Percentiles rank a stretch among this genome's conserved stretches.
phyloP scores from a whole-genome alignment of 202 grass and related monocot genomes.

The Tripidium arundinaceum region DNA sequence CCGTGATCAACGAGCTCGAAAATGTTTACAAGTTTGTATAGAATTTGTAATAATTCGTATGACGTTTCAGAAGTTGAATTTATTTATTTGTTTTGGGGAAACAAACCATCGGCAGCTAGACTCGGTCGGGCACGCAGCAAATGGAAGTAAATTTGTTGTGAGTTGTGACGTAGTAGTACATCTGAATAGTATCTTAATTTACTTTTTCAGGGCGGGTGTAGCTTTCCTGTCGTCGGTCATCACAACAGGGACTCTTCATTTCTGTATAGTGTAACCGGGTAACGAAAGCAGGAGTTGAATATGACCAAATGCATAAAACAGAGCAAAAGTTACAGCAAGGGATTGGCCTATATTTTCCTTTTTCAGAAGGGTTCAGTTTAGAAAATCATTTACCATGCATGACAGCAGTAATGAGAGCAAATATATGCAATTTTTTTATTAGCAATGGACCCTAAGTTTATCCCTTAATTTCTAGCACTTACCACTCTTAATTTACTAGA shows the following conservation, averaged over 20 bases:
- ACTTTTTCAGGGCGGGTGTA: not conserved
- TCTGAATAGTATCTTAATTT: not conserved
- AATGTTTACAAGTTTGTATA: not conserved
- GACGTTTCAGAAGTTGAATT: slow-evolving; percentile 10
- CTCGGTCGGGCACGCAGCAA: slow-evolving; percentile 2
- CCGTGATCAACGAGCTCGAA: slow-evolving; percentile 19
- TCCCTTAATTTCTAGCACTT: no score
- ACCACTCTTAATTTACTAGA: no score
- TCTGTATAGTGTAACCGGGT: not conserved
- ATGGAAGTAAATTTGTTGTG: not conserved
- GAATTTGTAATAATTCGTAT: not conserved
- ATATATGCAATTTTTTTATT: not conserved
- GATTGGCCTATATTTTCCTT: not conserved
- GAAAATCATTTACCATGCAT: not conserved
- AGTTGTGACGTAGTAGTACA: not conserved
- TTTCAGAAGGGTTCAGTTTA: not conserved
- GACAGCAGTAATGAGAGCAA: not conserved
- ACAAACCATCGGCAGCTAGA: not conserved
- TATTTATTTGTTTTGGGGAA: not conserved
- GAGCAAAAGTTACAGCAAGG: not conserved
- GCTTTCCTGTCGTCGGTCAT: not conserved
- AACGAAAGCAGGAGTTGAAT: not conserved
- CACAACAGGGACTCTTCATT: not conserved
- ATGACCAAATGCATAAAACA: not conserved
- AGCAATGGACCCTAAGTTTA: no score